phyloP scores from a whole-genome alignment of 768 basidiomycete species.

The Roridomyces roridus region DNA sequence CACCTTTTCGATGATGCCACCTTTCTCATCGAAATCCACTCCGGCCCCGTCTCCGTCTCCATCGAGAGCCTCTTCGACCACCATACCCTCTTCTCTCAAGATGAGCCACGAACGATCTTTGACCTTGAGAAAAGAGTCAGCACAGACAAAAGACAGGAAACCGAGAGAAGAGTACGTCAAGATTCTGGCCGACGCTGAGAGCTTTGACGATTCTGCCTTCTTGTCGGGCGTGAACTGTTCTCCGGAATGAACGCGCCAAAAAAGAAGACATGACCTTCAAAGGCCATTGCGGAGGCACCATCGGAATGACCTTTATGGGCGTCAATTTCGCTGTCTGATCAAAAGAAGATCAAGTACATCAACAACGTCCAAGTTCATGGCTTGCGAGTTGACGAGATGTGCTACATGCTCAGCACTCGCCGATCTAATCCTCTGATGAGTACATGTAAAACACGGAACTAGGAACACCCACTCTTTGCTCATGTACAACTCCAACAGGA shows the following conservation, averaged over 20 bases:
- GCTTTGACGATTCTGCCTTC: slow-evolving; percentile 82
- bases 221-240: slow-evolving; percentile 71
- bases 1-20: slow-evolving; percentile 45
- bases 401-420: slow-evolving; percentile 64
- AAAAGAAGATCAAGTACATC: slow-evolving; percentile 59
- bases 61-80: slow-evolving; percentile 66
- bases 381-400: slow-evolving; percentile 79
- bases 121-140: slow-evolving; percentile 42
- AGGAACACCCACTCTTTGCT: slow-evolving; percentile 62
- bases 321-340: slow-evolving; percentile 3
- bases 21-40: slow-evolving; percentile 52
- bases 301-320: slow-evolving; percentile 58
- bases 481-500: slow-evolving; percentile 85
- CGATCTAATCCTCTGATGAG: slow-evolving; percentile 43
- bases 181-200: slow-evolving; percentile 80
- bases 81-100: slow-evolving; percentile 66
- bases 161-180: slow-evolving; percentile 50
- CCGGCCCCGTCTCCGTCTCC: slow-evolving; percentile 42
- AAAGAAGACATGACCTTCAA: slow-evolving; percentile 76
- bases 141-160: neutral
- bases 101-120: slow-evolving; percentile 64
- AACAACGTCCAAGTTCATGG: slow-evolving; percentile 73
- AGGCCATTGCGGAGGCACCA: slow-evolving; percentile 80
- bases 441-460: neutral
- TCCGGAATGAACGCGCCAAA: slow-evolving; percentile 77